These are phyloP conservation scores for Trichosporon coremiiforme DNA, from an alignment of 1,284 basidiomycete genomes.

Conservation along the genomic window DNA sequence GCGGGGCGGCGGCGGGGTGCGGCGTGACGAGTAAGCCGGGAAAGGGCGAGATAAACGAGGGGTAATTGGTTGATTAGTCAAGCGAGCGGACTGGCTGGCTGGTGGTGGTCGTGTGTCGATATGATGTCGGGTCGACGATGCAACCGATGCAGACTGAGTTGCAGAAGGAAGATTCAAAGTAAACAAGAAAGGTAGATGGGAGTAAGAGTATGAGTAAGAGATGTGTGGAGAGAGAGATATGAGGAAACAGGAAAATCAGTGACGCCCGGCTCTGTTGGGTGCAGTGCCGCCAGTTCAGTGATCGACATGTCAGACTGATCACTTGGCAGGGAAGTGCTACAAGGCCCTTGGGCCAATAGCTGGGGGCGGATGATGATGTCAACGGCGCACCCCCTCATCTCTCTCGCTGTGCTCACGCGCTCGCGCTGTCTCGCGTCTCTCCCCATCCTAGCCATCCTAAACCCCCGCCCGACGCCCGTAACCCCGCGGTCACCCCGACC, in stretches of 20 bases:
- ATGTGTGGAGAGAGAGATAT: background rate
- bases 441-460: too few species aligned
- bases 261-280: background rate
- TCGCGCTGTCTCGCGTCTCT: too few species aligned
- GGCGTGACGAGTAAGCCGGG: background rate
- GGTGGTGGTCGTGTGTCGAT: background rate
- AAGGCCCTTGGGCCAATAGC: background rate
- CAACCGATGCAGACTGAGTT: background rate
- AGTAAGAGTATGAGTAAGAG: background rate
- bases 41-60: constrained; percentile 10
- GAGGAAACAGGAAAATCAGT: constrained; percentile 10
- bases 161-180: background rate
- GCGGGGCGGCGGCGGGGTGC: background rate
- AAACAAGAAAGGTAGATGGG: background rate
- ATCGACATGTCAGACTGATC: constrained; percentile 10
- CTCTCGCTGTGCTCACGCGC: too few species aligned
- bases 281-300: background rate
- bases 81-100: background rate
- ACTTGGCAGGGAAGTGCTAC: background rate
- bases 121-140: background rate
- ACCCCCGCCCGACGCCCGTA: background rate
- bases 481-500: background rate
- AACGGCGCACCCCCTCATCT: background rate
- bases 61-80: background rate
- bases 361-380: background rate